Conservation (phyloP, 148 eudicot species). For the Heliosperma pusillum region DNA sequence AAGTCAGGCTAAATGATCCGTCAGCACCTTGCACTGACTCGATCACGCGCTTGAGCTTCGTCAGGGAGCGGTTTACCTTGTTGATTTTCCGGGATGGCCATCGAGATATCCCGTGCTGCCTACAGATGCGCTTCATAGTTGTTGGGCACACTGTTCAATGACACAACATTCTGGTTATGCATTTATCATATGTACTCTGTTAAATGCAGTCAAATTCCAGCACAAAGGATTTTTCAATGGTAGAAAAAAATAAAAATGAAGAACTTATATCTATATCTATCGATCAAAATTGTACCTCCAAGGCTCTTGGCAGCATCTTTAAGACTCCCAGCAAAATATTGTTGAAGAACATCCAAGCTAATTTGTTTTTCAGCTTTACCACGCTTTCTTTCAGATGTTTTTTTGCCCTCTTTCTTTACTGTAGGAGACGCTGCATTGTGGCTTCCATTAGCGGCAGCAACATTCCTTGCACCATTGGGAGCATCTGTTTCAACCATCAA, state of each 20-base stretch:
- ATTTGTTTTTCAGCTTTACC: constrained; percentile 92
- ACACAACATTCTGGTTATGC: constrained; percentile 2
- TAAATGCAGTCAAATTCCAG: neutral
- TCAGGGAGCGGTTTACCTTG: constrained; percentile 64
- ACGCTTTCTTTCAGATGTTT: constrained; percentile 70
- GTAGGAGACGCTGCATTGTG: constrained; percentile 28
- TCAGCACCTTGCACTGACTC: constrained; percentile 96
- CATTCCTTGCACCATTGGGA: constrained; percentile 29
- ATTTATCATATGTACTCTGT: neutral
- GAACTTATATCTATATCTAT: neutral
- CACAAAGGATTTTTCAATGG: neutral
- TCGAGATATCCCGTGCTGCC: constrained; percentile 83
- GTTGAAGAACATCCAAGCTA: constrained; percentile 82
- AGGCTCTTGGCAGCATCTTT: constrained; percentile 92
- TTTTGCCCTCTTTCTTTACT: constrained; percentile 39
- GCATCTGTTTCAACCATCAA: constrained; percentile 30
- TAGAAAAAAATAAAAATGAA: neutral
- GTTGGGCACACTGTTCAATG: constrained; percentile 66
- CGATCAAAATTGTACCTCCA: constrained; percentile 52
- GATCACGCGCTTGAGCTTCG: constrained; percentile 73
- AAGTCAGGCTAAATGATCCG: constrained; percentile 61
- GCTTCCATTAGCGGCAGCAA: constrained; percentile 22
- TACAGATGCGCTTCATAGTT: constrained; percentile 79
- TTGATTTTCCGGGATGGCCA: constrained; percentile 81
- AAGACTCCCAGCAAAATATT: constrained; percentile 82